Evolutionary conservation across 2,329 filamentous ascomycete species (phyloP), one percentile per base, ranked within the genome.

Genomic region (Colletotrichum sp.): DNA sequence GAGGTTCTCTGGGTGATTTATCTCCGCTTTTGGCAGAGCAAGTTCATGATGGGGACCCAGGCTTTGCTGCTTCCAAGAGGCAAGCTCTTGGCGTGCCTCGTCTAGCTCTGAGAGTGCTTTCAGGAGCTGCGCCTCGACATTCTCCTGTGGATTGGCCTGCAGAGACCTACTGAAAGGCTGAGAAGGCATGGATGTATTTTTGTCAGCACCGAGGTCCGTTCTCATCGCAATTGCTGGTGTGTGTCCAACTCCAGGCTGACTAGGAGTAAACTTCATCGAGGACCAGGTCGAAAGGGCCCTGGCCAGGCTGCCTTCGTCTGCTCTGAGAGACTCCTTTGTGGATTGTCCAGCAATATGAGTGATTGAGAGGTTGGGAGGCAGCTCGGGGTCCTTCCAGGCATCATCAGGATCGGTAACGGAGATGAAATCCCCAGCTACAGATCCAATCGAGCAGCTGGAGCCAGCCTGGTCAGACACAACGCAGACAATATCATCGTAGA

Each of bases 401-500:
- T 26, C 12, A 2, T 24, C 30, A 10, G 69, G 16, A n/a, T 69
- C 28, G 4, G n/a, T 30, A 28, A 74, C 39, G 13, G 70, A 65
- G 28, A 74, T 6, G 6, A 76, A 26, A 44, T 74, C 68, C 26
- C 73, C 70, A 8, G 69, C 69, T 8, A 76, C 55, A 24, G 69
- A 44, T 9, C 32, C 63, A 36, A 76, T 68, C n/a, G 57, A 30
- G n/a, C 73, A 76, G 21, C 5, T 18, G n/a, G 49, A 34, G 13
- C 44, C 39, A 7, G 6, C 24, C 21, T 55, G 34, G 32, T 57
- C 68, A 8, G 26, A 24, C 4, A 76, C 21, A 26, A 74, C 32
- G 28, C 73, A 76, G 8, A 76, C 64, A 13, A 76, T 30, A 18
- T 74, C 65, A 30, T 73, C 64, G 26, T 68, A 76, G 21, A 73